Percentiles rank a stretch among this genome's conserved stretches.
These are phyloP conservation scores for Orbilia brochopaga DNA, from an alignment of 2,329 filamentous ascomycete species.

Conservation along the genomic window DNA sequence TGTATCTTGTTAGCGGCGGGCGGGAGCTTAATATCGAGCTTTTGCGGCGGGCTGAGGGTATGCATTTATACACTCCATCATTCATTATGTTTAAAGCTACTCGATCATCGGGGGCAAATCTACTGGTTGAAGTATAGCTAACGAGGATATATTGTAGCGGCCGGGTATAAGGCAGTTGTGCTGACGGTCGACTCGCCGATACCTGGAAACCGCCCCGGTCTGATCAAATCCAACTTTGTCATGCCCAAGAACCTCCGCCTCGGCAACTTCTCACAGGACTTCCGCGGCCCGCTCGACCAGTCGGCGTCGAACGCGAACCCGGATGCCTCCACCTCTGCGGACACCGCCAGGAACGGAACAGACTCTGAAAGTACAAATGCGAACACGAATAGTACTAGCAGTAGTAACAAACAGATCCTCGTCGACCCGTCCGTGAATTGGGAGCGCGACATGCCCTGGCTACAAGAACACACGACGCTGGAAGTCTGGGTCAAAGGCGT, in stretches of 20 bases:
- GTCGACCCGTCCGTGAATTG: conserved; percentile 61
- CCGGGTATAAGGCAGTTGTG: conserved; percentile 65
- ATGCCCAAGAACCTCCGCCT: conserved; percentile 60
- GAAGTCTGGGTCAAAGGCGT: conserved; percentile 63
- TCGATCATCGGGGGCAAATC: conserved; percentile 57
- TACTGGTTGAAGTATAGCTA: too few relatives aligned
- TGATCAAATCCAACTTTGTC: conserved; percentile 64
- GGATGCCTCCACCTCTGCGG: background rate
- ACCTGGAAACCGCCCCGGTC: conserved; percentile 64
- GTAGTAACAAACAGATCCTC: conserved; percentile 29
- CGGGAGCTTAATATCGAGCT: conserved; percentile 34
- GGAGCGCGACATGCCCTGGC: conserved; percentile 62
- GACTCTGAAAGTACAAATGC: conserved; percentile 53
- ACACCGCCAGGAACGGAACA: conserved; percentile 37
- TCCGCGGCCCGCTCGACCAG: conserved; percentile 37
- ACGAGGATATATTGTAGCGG: conserved; percentile 54
- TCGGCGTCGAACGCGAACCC: background rate
- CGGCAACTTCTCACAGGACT: conserved; percentile 59
- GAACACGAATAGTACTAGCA: conserved; percentile 56
- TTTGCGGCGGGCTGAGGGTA: conserved; percentile 60
- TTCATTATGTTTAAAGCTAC: conserved; percentile 58
- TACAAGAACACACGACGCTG: conserved; percentile 61
- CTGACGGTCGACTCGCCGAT: conserved; percentile 65
- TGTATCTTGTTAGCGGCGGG: conserved; percentile 33
- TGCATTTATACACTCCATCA: conserved; percentile 62